These are phyloP conservation scores for Waltergamsia citrina DNA, from an alignment of 2,329 filamentous ascomycete species.

Conservation along the genomic window DNA sequence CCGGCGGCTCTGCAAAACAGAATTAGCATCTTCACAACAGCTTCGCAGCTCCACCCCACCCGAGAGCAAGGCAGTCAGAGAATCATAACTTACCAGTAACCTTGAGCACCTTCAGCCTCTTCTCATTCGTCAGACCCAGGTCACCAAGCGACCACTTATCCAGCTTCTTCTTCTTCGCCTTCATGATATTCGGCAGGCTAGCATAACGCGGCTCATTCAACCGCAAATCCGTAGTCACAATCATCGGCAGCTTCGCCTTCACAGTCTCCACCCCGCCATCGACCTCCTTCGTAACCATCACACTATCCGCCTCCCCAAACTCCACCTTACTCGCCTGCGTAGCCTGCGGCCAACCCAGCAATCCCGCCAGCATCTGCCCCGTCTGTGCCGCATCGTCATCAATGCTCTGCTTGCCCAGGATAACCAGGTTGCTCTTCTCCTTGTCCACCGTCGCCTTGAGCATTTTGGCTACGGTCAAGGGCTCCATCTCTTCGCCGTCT, in stretches of 20 bases:
- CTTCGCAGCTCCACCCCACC: background rate
- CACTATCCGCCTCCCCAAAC: constrained; percentile 58
- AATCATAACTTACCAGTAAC: constrained; percentile 58
- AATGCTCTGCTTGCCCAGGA: constrained; percentile 96
- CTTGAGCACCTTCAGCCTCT: constrained; percentile 80
- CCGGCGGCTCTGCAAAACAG: constrained; percentile 58
- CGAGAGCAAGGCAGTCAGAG: too few relatives aligned
- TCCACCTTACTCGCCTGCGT: constrained; percentile 84
- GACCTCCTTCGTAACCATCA: constrained; percentile 82
- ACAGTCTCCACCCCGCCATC: constrained; percentile 93
- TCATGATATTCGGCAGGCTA: constrained; percentile 97
- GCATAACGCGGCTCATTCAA: constrained; percentile 95
- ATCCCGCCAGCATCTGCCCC: constrained; percentile 91
- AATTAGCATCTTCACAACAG: background rate
- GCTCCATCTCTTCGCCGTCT: constrained; percentile 72
- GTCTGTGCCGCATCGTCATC: constrained; percentile 95
- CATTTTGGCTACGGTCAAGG: constrained; percentile 85
- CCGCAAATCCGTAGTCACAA: constrained; percentile 90
- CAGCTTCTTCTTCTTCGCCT: constrained; percentile 99
- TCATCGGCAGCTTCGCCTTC: constrained; percentile 74
- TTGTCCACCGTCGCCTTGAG: constrained; percentile 69
- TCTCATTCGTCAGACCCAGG: constrained; percentile 65
- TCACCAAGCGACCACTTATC: constrained; percentile 86
- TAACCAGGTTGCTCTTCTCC: constrained; percentile 83
- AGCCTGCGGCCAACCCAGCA: constrained; percentile 88